A percentile compares a stretch with the other conserved stretches of the same genome.
phyloP scores from a whole-genome alignment of 2,329 filamentous ascomycete genomes.

The Leptographium lundbergii region DNA sequence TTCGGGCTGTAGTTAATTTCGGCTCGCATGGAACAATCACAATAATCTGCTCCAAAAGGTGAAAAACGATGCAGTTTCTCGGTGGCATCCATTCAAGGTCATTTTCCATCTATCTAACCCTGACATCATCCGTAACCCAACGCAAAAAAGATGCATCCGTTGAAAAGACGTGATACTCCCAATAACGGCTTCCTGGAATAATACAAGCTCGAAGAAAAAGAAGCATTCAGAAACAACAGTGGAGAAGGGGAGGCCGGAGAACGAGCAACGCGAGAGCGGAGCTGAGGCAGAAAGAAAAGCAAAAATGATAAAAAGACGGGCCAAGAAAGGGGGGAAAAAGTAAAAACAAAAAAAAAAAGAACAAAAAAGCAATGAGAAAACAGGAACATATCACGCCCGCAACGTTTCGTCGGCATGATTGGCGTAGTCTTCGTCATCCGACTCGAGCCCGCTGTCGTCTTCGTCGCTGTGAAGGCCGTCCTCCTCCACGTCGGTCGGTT shows the following conservation, averaged over 20 bases:
- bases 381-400: not conserved
- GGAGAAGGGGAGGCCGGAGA: not conserved
- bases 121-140: not conserved
- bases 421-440: not conserved
- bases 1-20: too few species aligned
- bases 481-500: slow-evolving; percentile 5
- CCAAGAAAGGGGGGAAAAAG: not conserved
- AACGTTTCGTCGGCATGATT: not conserved
- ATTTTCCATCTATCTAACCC: not conserved
- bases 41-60: too few species aligned
- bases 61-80: not conserved
- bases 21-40: too few species aligned
- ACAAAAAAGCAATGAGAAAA: not conserved
- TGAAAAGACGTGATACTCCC: not conserved
- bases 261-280: not conserved
- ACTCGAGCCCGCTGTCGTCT: not conserved
- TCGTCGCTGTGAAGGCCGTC: not conserved
- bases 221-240: not conserved
- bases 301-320: not conserved
- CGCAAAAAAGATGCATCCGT: not conserved
- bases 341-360: not conserved
- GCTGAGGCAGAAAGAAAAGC: not conserved
- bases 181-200: not conserved
- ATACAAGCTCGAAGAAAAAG: not conserved
- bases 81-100: not conserved